Conservation (phyloP, 2,329 filamentous ascomycete genomes). For the Dothideomycetidae sp. region DNA sequence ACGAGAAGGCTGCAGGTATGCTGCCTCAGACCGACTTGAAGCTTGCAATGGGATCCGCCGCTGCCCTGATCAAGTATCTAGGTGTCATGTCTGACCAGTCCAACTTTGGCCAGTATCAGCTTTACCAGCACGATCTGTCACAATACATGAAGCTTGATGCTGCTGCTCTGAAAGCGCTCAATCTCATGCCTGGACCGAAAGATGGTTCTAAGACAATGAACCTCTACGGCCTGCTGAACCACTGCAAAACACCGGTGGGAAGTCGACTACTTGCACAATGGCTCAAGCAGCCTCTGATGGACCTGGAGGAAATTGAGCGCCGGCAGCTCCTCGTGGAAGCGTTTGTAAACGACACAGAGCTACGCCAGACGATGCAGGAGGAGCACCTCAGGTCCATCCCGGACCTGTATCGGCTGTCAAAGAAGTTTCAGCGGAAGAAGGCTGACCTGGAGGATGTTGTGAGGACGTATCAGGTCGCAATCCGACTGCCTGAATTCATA, state of each 20-base stretch:
- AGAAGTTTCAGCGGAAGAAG: constrained; percentile 83
- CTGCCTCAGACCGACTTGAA: constrained; percentile 87
- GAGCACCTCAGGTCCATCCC: constrained; percentile 86
- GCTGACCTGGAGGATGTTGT: constrained; percentile 94
- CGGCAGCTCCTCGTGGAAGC: constrained; percentile 90
- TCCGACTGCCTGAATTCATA: constrained; percentile 79
- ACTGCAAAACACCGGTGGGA: constrained; percentile 92
- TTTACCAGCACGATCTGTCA: constrained; percentile 92
- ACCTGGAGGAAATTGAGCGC: constrained; percentile 71
- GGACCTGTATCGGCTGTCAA: constrained; percentile 83
- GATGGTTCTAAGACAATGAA: constrained; percentile 98
- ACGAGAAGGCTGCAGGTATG: constrained; percentile 61
- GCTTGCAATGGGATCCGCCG: constrained; percentile 87
- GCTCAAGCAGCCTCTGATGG: constrained; percentile 97
- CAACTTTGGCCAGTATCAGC: constrained; percentile 92
- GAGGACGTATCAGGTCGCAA: constrained; percentile 84
- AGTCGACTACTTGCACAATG: constrained; percentile 84
- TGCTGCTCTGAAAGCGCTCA: constrained; percentile 81
- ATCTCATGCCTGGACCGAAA: constrained; percentile 88
- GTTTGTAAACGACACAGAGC: constrained; percentile 81
- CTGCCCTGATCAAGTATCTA: constrained; percentile 88
- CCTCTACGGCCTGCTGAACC: constrained; percentile 81
- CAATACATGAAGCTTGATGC: constrained; percentile 99
- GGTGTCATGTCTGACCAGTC: constrained; percentile 77
- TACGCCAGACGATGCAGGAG: constrained; percentile 92